phyloP scores from a whole-genome alignment of 352 stramenopile genomes.

The Thraustotheca clavata region DNA sequence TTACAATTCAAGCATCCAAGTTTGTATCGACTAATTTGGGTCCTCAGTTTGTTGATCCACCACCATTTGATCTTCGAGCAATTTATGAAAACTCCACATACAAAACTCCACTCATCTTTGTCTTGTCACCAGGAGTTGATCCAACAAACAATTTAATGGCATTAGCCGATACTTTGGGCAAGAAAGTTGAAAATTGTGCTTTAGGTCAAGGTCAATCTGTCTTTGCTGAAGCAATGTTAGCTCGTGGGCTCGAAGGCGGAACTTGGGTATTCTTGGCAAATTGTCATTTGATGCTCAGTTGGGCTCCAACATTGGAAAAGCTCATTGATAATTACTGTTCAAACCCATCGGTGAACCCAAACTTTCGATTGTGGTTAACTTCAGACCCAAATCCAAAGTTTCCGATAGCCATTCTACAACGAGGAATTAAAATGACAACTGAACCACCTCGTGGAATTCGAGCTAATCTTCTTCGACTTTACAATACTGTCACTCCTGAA shows the following conservation, averaged over 20 bases:
- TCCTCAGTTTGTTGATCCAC: slow-evolving; percentile 88
- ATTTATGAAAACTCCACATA: slow-evolving; percentile 85
- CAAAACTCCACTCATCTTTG: slow-evolving; percentile 92
- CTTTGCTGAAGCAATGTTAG: slow-evolving; percentile 84
- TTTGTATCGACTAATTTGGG: slow-evolving; percentile 91
- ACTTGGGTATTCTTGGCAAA: slow-evolving; percentile 95
- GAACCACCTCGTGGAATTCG: slow-evolving; percentile 89
- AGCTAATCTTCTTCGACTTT: slow-evolving; percentile 90
- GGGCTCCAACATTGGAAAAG: slow-evolving; percentile 92
- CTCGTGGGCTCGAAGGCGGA: slow-evolving; percentile 74
- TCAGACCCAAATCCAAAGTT: slow-evolving; percentile 92
- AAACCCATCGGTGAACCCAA: slow-evolving; percentile 52
- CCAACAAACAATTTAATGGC: slow-evolving; percentile 89
- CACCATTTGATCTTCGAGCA: slow-evolving; percentile 86
- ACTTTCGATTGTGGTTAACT: slow-evolving; percentile 92
- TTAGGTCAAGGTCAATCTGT: slow-evolving; percentile 91
- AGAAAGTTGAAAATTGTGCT: slow-evolving; percentile 87
- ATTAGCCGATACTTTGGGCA: slow-evolving; percentile 68
- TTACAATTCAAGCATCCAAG: slow-evolving; percentile 85
- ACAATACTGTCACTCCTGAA: slow-evolving; percentile 88
- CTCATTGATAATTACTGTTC: slow-evolving; percentile 86
- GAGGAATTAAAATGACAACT: slow-evolving; percentile 95
- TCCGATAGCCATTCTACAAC: slow-evolving; percentile 92
- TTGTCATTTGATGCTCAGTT: slow-evolving; percentile 94
- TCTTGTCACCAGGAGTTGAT: slow-evolving; percentile 92